Evolutionary conservation across 2,329 filamentous ascomycete genomes (phyloP).

Genomic region (Colletotrichum gigasporum): DNA sequence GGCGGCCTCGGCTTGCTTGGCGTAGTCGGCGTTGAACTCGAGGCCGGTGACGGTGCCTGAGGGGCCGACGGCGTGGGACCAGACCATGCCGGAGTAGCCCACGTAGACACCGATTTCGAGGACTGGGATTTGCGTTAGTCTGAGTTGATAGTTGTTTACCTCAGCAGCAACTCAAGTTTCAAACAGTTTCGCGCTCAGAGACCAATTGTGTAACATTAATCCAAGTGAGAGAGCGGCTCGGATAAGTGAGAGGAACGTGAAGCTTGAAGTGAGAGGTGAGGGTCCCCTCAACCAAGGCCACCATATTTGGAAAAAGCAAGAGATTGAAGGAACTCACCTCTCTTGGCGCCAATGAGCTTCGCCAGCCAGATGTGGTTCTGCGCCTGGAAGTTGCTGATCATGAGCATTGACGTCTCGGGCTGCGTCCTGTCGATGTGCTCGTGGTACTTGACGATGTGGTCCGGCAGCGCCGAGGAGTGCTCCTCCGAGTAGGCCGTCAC

Average conservation of each 20-base stretch:
- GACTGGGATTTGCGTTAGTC: conserved; percentile 40
- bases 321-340: conserved; percentile 47
- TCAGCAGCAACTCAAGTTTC: no score
- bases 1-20: conserved; percentile 48
- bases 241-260: no score
- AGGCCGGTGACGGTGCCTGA: conserved; percentile 53
- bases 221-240: no score
- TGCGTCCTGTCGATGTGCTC: conserved; percentile 37
- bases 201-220: no score
- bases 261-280: no score
- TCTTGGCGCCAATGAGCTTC: conserved; percentile 50
- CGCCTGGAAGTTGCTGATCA: conserved; percentile 53
- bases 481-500: conserved; percentile 54
- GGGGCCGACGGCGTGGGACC: conserved; percentile 56
- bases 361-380: conserved; percentile 53
- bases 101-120: conserved; percentile 60
- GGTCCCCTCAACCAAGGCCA: no score
- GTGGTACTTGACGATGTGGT: conserved; percentile 53
- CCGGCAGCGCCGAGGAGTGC: conserved; percentile 53
- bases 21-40: conserved; percentile 56
- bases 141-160: no score
- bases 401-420: conserved; percentile 42
- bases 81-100: conserved; percentile 59
- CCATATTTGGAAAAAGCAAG: no score
- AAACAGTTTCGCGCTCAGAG: no score